These are phyloP conservation scores for Phaffia rhodozyma DNA, from an alignment of 1,284 basidiomycete genomes.

Conservation along the genomic window DNA sequence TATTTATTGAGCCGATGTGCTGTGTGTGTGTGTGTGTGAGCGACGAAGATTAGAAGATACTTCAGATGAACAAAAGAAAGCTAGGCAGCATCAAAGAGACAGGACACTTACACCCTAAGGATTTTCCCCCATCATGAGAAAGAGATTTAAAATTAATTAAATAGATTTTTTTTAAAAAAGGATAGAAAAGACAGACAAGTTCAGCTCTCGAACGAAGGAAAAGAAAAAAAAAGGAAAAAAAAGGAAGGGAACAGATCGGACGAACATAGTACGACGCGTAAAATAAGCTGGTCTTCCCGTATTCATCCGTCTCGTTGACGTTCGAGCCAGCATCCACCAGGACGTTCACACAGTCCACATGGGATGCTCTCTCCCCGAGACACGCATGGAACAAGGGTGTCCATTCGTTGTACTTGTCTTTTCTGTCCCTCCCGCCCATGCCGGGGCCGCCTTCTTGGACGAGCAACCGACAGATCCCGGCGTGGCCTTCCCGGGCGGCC, in stretches of 20 bases:
- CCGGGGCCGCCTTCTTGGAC: slow-evolving; percentile 45
- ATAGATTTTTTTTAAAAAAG: too few species aligned
- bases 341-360: slow-evolving; percentile 58
- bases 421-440: slow-evolving; percentile 61
- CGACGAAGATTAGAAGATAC: too few species aligned
- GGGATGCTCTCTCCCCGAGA: slow-evolving; percentile 54
- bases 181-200: background rate
- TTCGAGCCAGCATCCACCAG: slow-evolving; percentile 69
- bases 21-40: too few species aligned
- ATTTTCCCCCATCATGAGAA: too few species aligned
- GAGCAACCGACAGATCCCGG: slow-evolving; percentile 68
- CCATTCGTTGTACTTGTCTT: slow-evolving; percentile 97
- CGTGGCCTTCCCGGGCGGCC: slow-evolving; percentile 92
- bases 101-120: too few species aligned
- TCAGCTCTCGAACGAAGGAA: background rate
- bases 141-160: too few species aligned
- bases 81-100: too few species aligned
- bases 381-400: slow-evolving; percentile 95
- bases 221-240: background rate
- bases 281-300: slow-evolving; percentile 73
- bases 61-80: background rate
- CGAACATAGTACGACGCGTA: slow-evolving; percentile 83
- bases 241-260: background rate
- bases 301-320: slow-evolving; percentile 67
- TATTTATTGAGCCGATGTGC: slow-evolving; percentile 62